phyloP scores from a whole-genome alignment of 169 alveolate genomes.

The Pseudocohnilembus persalinus region DNA sequence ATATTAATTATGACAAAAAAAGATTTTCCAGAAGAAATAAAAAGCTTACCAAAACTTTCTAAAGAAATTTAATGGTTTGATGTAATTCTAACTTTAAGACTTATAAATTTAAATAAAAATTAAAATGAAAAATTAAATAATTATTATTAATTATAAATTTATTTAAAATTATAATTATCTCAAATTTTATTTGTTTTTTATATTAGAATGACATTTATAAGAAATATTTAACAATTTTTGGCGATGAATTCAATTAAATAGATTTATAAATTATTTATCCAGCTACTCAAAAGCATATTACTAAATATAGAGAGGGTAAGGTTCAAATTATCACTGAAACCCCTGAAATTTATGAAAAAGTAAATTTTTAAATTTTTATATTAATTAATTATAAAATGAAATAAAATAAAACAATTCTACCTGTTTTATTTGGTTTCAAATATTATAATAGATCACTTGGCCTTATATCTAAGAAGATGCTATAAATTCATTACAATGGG shows the following conservation, averaged over 20 bases:
- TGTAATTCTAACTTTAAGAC: too few species aligned
- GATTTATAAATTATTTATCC: slow-evolving; percentile 17
- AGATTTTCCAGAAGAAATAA: too few species aligned
- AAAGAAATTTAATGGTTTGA: too few species aligned
- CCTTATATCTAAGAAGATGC: not conserved
- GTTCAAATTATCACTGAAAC: not conserved
- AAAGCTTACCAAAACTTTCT: too few species aligned
- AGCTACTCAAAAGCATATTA: slow-evolving; percentile 9
- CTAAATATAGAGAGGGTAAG: slow-evolving; percentile 11
- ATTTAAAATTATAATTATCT: too few species aligned
- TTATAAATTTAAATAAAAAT: too few species aligned
- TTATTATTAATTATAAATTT: too few species aligned
- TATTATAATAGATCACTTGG: not conserved
- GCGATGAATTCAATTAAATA: slow-evolving; percentile 1
- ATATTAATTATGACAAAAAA: too few species aligned
- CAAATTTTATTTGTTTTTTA: too few species aligned
- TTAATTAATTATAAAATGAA: too few species aligned
- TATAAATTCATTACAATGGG: slow-evolving; percentile 1
- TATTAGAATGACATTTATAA: slow-evolving; percentile 16
- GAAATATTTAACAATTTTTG: not conserved
- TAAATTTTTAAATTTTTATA: not conserved
- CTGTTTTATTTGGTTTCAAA: not conserved
- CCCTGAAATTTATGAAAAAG: slow-evolving; percentile 14
- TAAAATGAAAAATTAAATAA: too few species aligned
- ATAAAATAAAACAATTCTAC: too few species aligned